These are phyloP conservation scores for Penicillium digitatum DNA, from an alignment of 2,329 filamentous ascomycete genomes.

Conservation along the genomic window DNA sequence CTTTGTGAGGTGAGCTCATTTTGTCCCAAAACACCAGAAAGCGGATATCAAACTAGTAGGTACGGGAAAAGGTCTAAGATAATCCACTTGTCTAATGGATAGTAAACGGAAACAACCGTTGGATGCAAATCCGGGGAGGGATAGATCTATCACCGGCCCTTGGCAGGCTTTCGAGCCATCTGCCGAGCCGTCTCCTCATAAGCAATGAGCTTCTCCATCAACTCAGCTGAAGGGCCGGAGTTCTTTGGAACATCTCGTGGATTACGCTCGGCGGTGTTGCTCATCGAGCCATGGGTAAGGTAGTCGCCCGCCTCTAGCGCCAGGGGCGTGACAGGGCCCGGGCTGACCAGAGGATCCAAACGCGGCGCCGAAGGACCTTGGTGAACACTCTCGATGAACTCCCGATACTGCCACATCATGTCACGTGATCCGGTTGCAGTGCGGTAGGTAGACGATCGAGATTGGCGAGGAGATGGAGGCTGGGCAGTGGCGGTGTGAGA, in stretches of 20 bases:
- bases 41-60: background rate
- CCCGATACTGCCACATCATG: slow-evolving; percentile 41
- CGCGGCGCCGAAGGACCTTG: slow-evolving; percentile 44
- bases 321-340: slow-evolving; percentile 46
- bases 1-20: slow-evolving; percentile 3
- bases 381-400: slow-evolving; percentile 38
- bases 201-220: slow-evolving; percentile 34
- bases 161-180: slow-evolving; percentile 27
- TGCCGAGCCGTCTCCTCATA: slow-evolving; percentile 34
- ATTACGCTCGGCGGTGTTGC: slow-evolving; percentile 14
- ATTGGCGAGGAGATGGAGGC: slow-evolving; percentile 34
- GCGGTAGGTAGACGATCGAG: slow-evolving; percentile 31
- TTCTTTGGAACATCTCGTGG: slow-evolving; percentile 20
- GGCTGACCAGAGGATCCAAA: slow-evolving; percentile 44
- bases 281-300: slow-evolving; percentile 34
- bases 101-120: slow-evolving; percentile 1
- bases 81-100: background rate
- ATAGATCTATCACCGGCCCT: slow-evolving; percentile 24
- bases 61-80: background rate
- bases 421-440: slow-evolving; percentile 37
- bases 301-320: slow-evolving; percentile 43
- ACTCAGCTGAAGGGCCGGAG: slow-evolving; percentile 28
- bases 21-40: slow-evolving; percentile 13
- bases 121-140: slow-evolving; percentile 11
- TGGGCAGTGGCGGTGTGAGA: slow-evolving; percentile 24